Evolutionary conservation across 164 flowering plant genomes (phyloP), one percentile per base, ranked within the genome.

Genomic region (Nelumbo lutea): DNA sequence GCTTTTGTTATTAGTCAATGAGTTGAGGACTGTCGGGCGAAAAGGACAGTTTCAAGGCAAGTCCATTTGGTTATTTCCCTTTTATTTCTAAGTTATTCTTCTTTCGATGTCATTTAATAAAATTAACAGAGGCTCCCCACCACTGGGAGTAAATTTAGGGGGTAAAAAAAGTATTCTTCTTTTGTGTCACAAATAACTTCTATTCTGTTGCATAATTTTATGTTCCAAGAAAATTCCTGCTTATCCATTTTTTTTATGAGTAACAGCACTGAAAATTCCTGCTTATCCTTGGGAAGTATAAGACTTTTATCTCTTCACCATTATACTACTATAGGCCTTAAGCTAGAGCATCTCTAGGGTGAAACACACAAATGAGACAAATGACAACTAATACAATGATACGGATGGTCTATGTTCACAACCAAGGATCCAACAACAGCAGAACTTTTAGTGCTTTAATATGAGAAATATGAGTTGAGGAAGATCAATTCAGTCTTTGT

Each of bases 31-130:
- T 70, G 81, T 93, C 1, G 98, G 98, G 53, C 82, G 76, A 65
- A 83, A 79, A 75, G 95, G 95, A 68, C 87, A 90, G 40, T 75
- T 86, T 63, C 91, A 82, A 90, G 98, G 98, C 78, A 86, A 87
- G 92, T 80, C 65, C 9, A 39, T 10, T 65, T 14, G 2, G 63
- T 42, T 11, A 15, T 42, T 42, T 48, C 51, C 42, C 3, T 48
- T 57, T 65, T 8, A 7, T 68, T 45, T 45, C 9, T 3, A 56
- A 10, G 51, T 42, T 39, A 6, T 27, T 61, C 62, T 15, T 67
- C 11, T 65, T 5, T 61, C 8, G 39, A 45, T n/a, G 48, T 11
- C 45, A 27, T 27, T 0, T 27, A 27, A 27, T 27, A 27, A 27
- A 27, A 27, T 27, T 27, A 27, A 27, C 27, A 27, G 27, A 27